phyloP scores from a whole-genome alignment of 805 yeast species.

The Candida sakaeoensis region DNA sequence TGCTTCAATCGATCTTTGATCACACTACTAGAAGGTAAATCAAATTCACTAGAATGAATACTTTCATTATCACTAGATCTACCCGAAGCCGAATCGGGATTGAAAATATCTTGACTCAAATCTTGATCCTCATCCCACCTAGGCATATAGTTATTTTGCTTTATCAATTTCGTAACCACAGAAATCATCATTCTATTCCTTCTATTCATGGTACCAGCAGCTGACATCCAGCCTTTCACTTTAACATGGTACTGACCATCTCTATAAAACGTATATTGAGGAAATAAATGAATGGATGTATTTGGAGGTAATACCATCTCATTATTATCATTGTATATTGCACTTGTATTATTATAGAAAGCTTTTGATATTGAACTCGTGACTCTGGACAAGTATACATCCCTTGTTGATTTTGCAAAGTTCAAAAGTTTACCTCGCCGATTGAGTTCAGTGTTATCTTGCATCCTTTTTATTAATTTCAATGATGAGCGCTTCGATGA shows the following conservation, averaged over 20 bases:
- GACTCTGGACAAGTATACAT: constrained; percentile 52
- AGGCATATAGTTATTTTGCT: constrained; percentile 24
- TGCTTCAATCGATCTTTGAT: constrained; percentile 65
- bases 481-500: neutral
- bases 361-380: constrained; percentile 42
- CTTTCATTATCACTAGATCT: constrained; percentile 19
- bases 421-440: constrained; percentile 48
- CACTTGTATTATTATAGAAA: constrained; percentile 21
- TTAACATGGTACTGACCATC: constrained; percentile 41
- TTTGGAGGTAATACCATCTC: constrained; percentile 46
- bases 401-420: constrained; percentile 52
- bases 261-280: constrained; percentile 31
- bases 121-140: constrained; percentile 22
- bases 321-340: constrained; percentile 27
- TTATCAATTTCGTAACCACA: constrained; percentile 64
- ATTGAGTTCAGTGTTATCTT: constrained; percentile 12
- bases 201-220: constrained; percentile 68
- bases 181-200: constrained; percentile 68
- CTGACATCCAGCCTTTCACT: constrained; percentile 68
- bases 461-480: neutral
- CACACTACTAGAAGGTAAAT: constrained; percentile 35
- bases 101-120: constrained; percentile 22
- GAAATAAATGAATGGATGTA: constrained; percentile 52
- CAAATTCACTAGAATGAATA: constrained; percentile 11
- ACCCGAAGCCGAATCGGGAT: constrained; percentile 14